Evolutionary conservation across 441 rosid species (phyloP).

Genomic region (Rhodomyrtus psidioides): DNA sequence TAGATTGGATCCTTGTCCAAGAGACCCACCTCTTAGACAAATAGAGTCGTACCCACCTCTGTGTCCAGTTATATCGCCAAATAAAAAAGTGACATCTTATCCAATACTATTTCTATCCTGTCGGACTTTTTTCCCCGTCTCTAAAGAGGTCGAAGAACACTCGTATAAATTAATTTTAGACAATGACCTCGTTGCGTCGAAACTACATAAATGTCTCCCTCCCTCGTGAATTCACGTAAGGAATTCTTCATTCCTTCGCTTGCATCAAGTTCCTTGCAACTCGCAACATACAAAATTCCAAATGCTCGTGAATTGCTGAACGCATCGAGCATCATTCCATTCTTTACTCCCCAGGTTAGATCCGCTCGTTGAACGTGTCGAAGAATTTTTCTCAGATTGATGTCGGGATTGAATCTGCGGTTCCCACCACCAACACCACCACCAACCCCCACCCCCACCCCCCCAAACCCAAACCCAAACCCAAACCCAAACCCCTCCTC

Average conservation of each 20-base stretch:
- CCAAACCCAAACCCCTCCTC: too few relatives aligned
- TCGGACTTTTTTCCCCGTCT: background rate
- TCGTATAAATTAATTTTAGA: background rate
- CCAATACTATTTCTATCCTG: background rate
- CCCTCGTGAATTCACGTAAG: background rate
- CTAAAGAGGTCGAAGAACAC: background rate
- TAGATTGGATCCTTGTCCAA: background rate
- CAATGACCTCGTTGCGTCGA: background rate
- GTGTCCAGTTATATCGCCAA: background rate
- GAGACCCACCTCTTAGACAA: background rate
- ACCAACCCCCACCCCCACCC: too few relatives aligned
- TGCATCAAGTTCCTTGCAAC: background rate
- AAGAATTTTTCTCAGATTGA: background rate
- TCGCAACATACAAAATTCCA: background rate
- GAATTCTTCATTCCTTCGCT: background rate
- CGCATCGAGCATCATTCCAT: background rate
- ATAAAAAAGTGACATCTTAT: background rate
- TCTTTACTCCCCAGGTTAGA: background rate
- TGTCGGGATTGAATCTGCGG: background rate
- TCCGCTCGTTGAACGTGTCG: background rate
- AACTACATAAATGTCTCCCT: background rate
- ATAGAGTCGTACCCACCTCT: background rate
- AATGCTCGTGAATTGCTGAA: background rate
- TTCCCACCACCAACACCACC: too few relatives aligned
- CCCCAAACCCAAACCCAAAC: too few relatives aligned